Percentiles rank a stretch among this genome's conserved stretches.
phyloP scores from a whole-genome alignment of 495 filamentous ascomycete species.

The Ascodesmis nigricans region DNA sequence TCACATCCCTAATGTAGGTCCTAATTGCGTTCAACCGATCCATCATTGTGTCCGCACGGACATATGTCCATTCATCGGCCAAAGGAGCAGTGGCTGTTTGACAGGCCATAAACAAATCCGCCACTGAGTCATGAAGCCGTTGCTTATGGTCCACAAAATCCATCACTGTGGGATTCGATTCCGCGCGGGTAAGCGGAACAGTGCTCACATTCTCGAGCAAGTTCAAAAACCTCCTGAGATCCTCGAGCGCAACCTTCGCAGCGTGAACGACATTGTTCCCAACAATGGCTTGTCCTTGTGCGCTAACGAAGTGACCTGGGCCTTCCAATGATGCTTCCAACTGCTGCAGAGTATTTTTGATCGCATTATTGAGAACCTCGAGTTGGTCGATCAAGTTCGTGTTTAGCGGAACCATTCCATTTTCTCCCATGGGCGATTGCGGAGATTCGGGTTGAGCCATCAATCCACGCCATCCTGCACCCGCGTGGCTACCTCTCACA shows the following conservation, averaged over 20 bases:
- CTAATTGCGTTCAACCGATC: conserved; percentile 61
- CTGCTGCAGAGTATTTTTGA: conserved; percentile 36
- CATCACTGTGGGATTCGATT: conserved; percentile 57
- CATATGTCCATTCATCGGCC: conserved; percentile 83
- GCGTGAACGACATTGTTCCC: conserved; percentile 12
- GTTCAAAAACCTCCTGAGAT: conserved; percentile 18
- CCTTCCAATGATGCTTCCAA: conserved; percentile 33
- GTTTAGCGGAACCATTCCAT: conserved; percentile 50
- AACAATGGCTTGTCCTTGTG: conserved; percentile 11
- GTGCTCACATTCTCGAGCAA: conserved; percentile 20
- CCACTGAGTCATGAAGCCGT: conserved; percentile 71
- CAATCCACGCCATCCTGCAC: conserved; percentile 60
- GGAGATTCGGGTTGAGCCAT: conserved; percentile 2
- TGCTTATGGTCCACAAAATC: conserved; percentile 86
- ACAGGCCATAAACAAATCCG: conserved; percentile 66
- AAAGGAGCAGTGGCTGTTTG: conserved; percentile 74
- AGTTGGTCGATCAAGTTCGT: too few relatives aligned
- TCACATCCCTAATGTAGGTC: conserved; percentile 51
- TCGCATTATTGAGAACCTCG: conserved; percentile 43
- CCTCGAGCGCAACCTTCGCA: conserved; percentile 15
- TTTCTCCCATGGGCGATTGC: conserved; percentile 1
- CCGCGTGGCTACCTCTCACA: conserved; percentile 53
- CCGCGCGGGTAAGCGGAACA: conserved; percentile 8
- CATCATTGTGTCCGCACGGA: conserved; percentile 78
- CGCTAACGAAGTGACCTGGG: conserved; percentile 12